Percentiles rank a stretch among this genome's conserved stretches.
phyloP scores from a whole-genome alignment of 2,329 filamentous ascomycete genomes.

The Phialophora verrucosa region DNA sequence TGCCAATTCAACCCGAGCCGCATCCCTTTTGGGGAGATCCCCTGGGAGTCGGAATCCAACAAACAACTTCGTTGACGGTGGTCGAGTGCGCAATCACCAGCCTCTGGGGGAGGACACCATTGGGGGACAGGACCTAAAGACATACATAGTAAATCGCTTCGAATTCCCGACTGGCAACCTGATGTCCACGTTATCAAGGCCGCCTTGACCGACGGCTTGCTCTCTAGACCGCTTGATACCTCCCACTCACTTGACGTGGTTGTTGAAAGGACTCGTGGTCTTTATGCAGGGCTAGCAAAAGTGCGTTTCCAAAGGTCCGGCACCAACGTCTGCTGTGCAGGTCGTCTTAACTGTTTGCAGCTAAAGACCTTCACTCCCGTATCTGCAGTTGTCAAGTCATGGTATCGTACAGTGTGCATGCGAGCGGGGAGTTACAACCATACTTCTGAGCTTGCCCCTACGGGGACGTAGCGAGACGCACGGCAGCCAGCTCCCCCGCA shows the following conservation, averaged over 20 bases:
- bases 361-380: not conserved
- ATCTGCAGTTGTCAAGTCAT: not conserved
- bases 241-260: not conserved
- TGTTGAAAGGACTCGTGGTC: not conserved
- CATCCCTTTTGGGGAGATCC: not conserved
- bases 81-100: not conserved
- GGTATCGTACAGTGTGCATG: not conserved
- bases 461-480: not conserved
- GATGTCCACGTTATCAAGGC: not conserved
- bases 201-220: not conserved
- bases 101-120: not conserved
- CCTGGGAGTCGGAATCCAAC: not conserved
- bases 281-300: constrained; percentile 1
- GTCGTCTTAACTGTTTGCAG: constrained; percentile 1
- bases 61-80: not conserved
- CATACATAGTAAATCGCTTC: not conserved
- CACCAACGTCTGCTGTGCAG: not conserved
- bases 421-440: not conserved
- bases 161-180: not conserved
- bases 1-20: constrained; percentile 7
- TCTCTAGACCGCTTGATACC: constrained; percentile 8
- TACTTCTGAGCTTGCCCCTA: not conserved
- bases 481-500: not conserved
- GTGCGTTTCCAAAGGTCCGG: constrained; percentile 8
- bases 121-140: not conserved